phyloP scores from a whole-genome alignment of 441 rosid genomes.

The Isatis lusitanica region DNA sequence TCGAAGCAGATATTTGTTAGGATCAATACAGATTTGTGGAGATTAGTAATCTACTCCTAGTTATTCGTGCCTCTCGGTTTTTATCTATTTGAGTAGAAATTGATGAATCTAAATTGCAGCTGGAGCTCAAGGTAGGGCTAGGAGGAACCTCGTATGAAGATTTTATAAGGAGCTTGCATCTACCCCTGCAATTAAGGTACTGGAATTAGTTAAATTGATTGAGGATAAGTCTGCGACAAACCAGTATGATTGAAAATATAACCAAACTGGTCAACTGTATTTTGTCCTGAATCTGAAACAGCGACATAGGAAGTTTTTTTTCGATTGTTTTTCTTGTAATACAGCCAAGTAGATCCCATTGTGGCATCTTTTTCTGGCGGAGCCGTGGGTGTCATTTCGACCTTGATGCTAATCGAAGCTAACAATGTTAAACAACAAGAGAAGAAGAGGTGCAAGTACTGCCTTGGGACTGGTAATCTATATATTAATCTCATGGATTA shows the following conservation, averaged over 20 bases:
- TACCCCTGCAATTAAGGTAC: slow-evolving; percentile 90
- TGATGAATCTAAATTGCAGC: slow-evolving; percentile 46
- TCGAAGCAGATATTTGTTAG: background rate
- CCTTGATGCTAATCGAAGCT: slow-evolving; percentile 88
- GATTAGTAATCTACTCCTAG: background rate
- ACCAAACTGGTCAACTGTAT: slow-evolving; percentile 2
- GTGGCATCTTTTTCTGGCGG: slow-evolving; percentile 98
- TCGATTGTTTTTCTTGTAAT: slow-evolving; percentile 24
- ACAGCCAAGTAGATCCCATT: slow-evolving; percentile 95
- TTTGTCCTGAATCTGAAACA: slow-evolving; percentile 13
- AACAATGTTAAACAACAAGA: slow-evolving; percentile 91
- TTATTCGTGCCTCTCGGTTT: background rate
- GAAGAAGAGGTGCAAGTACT: slow-evolving; percentile 94
- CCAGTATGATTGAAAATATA: background rate
- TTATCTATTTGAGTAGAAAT: background rate
- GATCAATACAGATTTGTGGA: background rate
- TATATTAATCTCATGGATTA: slow-evolving; percentile 14
- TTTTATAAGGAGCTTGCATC: slow-evolving; percentile 75
- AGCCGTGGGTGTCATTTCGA: slow-evolving; percentile 95
- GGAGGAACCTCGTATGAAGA: slow-evolving; percentile 97
- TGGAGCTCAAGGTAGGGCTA: slow-evolving; percentile 83
- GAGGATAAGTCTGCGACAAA: background rate
- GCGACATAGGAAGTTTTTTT: background rate
- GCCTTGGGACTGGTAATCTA: slow-evolving; percentile 79
- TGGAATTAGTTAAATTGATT: background rate